These are phyloP conservation scores for Corynespora cassiicola DNA, from an alignment of 2,329 filamentous ascomycete genomes.

Conservation along the genomic window DNA sequence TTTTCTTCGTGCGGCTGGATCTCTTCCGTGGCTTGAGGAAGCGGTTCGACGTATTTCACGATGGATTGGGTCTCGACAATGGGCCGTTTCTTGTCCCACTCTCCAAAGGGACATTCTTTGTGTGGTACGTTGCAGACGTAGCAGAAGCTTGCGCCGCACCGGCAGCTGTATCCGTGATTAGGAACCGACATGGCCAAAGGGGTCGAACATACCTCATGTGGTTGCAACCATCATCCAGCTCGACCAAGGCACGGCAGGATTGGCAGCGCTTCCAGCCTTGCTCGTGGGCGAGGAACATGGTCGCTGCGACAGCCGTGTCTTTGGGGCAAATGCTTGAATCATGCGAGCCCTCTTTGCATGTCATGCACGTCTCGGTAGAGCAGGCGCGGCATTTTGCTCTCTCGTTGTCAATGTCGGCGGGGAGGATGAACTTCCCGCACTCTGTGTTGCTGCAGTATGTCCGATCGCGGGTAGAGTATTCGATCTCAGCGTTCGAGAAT, in stretches of 20 bases:
- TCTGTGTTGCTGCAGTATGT: conserved; percentile 9
- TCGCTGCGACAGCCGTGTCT: conserved; percentile 3
- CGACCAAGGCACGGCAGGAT: conserved; percentile 6
- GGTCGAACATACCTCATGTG: conserved; percentile 8
- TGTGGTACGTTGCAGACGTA: no score
- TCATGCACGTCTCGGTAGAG: conserved; percentile 2
- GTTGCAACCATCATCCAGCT: conserved; percentile 8
- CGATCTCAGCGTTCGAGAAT: conserved; percentile 2
- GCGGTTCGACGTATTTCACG: no score
- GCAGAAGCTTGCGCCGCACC: conserved; percentile 72
- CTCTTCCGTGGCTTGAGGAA: no score
- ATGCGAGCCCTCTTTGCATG: conserved; percentile 6
- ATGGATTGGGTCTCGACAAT: no score
- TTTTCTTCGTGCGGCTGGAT: no score
- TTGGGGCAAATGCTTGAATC: conserved; percentile 5
- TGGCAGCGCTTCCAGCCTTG: conserved; percentile 10
- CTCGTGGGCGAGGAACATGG: conserved; percentile 1
- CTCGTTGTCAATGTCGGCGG: neutral
- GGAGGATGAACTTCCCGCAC: conserved; percentile 7
- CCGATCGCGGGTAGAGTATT: neutral
- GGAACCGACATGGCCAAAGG: no score
- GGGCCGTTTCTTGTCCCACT: no score
- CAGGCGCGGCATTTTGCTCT: conserved; percentile 3
- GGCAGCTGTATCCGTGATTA: conserved; percentile 5
- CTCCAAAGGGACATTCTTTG: no score